These are phyloP conservation scores for Penicillium sp. DNA, from an alignment of 2,329 filamentous ascomycete genomes.

Conservation along the genomic window DNA sequence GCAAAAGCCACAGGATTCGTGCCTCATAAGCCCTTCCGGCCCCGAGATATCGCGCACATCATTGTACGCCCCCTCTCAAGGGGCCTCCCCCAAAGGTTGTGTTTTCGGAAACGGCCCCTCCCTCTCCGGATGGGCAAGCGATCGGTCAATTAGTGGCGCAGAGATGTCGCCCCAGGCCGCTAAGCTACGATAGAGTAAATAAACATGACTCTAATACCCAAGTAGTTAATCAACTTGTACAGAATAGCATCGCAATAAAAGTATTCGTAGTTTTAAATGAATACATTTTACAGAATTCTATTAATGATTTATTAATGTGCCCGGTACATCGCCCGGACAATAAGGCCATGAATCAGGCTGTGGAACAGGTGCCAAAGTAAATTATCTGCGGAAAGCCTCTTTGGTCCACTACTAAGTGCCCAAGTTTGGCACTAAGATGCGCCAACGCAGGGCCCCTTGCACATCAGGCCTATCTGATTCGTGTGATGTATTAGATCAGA, in stretches of 20 bases:
- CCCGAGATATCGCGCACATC: constrained; percentile 1
- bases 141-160: not conserved
- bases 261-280: too few species aligned
- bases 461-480: constrained; percentile 6
- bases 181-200: not conserved
- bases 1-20: not conserved
- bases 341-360: not conserved
- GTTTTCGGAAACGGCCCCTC: not conserved
- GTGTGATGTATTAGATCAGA: not conserved
- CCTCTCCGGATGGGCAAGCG: not conserved
- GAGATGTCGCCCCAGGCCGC: not conserved
- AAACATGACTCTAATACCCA: not conserved
- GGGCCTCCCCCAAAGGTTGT: not conserved
- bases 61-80: not conserved
- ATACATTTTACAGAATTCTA: not conserved
- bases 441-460: constrained; percentile 1
- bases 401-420: not conserved
- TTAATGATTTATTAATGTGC: not conserved
- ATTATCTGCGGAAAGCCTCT: not conserved
- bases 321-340: not conserved
- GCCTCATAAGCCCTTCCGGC: not conserved
- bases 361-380: not conserved
- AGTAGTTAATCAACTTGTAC: too few species aligned
- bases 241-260: too few species aligned
- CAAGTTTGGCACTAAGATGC: not conserved